Percentiles rank a stretch among this genome's conserved stretches.
Conservation (phyloP, 2,329 filamentous ascomycete species). For the Fusarium sp. region DNA sequence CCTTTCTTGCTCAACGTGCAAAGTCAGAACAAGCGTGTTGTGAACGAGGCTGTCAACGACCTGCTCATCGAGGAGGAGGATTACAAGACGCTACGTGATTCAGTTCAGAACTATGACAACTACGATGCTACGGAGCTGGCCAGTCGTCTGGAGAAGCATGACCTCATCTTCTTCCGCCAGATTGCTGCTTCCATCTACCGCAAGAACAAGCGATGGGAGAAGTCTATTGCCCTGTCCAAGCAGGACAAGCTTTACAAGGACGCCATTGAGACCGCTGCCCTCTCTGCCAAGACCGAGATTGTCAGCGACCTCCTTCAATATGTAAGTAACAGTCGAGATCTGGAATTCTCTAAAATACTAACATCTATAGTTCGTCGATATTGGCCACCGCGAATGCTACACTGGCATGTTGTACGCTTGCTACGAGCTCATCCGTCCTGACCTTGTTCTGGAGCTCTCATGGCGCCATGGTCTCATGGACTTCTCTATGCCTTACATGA, state of each 20-base stretch:
- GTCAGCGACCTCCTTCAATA: slow-evolving; percentile 97
- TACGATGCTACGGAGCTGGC: slow-evolving; percentile 96
- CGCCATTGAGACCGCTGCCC: slow-evolving; percentile 95
- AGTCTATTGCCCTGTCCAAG: slow-evolving; percentile 96
- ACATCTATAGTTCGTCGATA: slow-evolving; percentile 86
- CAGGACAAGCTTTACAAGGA: slow-evolving; percentile 99
- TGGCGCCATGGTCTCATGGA: slow-evolving; percentile 95
- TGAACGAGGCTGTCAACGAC: slow-evolving; percentile 98
- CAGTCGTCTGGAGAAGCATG: slow-evolving; percentile 93
- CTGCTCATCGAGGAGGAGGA: slow-evolving; percentile 98
- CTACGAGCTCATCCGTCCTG: slow-evolving; percentile 94
- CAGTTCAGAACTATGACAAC: slow-evolving; percentile 98
- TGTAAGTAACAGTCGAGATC: slow-evolving; percentile 69
- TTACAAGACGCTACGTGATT: slow-evolving; percentile 97
- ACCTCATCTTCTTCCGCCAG: slow-evolving; percentile 98
- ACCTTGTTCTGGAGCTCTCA: slow-evolving; percentile 93
- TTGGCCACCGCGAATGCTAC: slow-evolving; percentile 98
- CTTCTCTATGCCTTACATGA: slow-evolving; percentile 99
- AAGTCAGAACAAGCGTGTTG: slow-evolving; percentile 95
- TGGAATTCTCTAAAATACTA: slow-evolving; percentile 40
- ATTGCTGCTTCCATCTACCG: slow-evolving; percentile 98
- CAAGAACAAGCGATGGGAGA: slow-evolving; percentile 99
- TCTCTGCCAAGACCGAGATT: slow-evolving; percentile 88
- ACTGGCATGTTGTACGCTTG: slow-evolving; percentile 99
- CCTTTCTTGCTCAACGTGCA: slow-evolving; percentile 98